Conservation (phyloP, 352 stramenopile species). For the Aphanomyces invadans region DNA sequence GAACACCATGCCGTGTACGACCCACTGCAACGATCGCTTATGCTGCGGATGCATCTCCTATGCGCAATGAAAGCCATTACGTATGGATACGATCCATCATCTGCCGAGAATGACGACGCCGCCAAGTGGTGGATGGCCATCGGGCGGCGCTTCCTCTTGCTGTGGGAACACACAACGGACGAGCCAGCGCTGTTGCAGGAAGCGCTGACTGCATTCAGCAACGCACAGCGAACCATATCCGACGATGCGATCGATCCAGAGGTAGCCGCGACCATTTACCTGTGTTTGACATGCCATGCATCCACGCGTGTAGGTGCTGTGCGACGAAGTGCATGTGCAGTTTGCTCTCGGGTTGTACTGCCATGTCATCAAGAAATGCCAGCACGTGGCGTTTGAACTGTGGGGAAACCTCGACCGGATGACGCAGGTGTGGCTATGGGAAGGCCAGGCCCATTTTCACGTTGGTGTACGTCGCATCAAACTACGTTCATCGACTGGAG, state of each 20-base stretch:
- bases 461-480: not conserved
- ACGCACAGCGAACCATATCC: not conserved
- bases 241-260: not conserved
- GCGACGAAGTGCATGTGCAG: not conserved
- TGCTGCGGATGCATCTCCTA: slow-evolving; percentile 1
- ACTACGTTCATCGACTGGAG: no score
- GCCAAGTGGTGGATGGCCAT: slow-evolving; percentile 1
- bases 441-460: slow-evolving; percentile 15
- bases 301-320: not conserved
- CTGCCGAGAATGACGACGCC: not conserved
- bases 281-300: not conserved
- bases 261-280: not conserved
- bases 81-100: not conserved
- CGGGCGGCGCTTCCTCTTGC: not conserved
- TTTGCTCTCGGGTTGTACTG: slow-evolving; percentile 17
- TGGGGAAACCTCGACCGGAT: not conserved
- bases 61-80: slow-evolving; percentile 16
- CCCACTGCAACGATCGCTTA: not conserved
- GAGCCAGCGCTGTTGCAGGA: slow-evolving; percentile 13
- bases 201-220: not conserved
- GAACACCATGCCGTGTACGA: not conserved
- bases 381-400: not conserved
- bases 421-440: not conserved
- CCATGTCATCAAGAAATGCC: slow-evolving; percentile 6
- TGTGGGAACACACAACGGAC: not conserved